These are phyloP conservation scores for Penicillium paxilli DNA, from an alignment of 495 filamentous ascomycete genomes.

Conservation along the genomic window DNA sequence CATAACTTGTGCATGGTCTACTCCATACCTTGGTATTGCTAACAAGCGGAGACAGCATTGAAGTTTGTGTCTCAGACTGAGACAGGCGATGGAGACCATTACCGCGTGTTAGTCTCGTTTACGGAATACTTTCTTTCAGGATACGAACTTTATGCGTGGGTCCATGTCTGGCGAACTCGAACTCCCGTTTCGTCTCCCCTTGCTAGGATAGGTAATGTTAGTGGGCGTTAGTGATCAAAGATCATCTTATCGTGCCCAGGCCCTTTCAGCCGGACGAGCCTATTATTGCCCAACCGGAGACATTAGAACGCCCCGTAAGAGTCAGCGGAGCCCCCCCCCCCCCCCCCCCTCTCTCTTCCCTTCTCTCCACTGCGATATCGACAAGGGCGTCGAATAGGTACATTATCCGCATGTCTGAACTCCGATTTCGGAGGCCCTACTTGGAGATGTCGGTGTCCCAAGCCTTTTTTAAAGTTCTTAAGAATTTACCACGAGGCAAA, in stretches of 20 bases:
- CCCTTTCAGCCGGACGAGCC: background rate
- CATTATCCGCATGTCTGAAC: slow-evolving; percentile 1
- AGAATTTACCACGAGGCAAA: background rate
- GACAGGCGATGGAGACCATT: background rate
- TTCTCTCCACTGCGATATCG: background rate
- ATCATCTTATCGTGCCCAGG: background rate
- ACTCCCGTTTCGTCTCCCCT: background rate
- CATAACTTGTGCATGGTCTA: too few species aligned
- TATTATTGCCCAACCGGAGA: background rate
- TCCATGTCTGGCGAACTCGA: background rate
- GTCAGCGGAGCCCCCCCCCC: background rate
- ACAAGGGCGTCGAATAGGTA: background rate
- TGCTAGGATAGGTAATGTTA: background rate
- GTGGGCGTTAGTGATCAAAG: background rate
- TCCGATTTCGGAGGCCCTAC: slow-evolving; percentile 22
- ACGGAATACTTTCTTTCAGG: background rate
- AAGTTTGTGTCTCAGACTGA: background rate
- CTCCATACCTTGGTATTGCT: too few species aligned
- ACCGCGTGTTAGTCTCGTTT: background rate
- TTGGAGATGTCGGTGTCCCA: slow-evolving; percentile 6
- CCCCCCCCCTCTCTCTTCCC: too few species aligned
- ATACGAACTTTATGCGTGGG: background rate
- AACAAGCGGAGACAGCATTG: background rate
- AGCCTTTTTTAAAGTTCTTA: slow-evolving; percentile 4
- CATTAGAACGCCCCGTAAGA: background rate